Conservation (phyloP, 2,329 filamentous ascomycete genomes). For the Lasiodiplodia hormozganensis region DNA sequence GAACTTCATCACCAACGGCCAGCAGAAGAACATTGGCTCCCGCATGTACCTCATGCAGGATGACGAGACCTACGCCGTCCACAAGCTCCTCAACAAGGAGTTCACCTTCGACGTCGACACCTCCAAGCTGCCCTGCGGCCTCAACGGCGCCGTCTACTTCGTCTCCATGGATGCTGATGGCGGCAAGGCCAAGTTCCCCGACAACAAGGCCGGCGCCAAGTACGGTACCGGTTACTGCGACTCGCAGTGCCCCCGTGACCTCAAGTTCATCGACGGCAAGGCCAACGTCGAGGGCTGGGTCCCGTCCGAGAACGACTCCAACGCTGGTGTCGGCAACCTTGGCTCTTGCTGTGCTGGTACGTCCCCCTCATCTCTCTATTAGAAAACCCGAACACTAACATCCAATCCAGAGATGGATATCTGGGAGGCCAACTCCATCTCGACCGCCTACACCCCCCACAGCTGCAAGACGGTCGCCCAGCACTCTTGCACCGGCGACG, state of each 20-base stretch:
- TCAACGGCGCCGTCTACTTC: conserved; percentile 73
- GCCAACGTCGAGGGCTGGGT: conserved; percentile 63
- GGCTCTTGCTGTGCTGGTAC: conserved; percentile 68
- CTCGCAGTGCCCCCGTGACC: conserved; percentile 39
- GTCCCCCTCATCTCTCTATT: no score
- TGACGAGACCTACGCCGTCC: conserved; percentile 37
- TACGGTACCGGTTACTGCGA: conserved; percentile 64
- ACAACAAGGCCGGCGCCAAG: conserved; percentile 56
- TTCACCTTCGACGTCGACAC: conserved; percentile 41
- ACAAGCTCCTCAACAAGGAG: conserved; percentile 36
- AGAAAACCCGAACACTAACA: no score
- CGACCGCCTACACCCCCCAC: conserved; percentile 68
- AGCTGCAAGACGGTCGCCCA: conserved; percentile 60
- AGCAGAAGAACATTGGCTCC: conserved; percentile 37
- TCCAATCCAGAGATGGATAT: conserved; percentile 1
- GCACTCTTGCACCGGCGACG: conserved; percentile 58
- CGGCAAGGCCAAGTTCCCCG: conserved; percentile 56
- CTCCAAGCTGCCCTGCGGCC: conserved; percentile 37
- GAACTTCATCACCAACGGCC: conserved; percentile 37
- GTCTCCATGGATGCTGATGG: conserved; percentile 67
- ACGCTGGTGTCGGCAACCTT: conserved; percentile 59
- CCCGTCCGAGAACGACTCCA: conserved; percentile 59
- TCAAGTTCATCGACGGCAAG: conserved; percentile 59
- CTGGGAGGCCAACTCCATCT: conserved; percentile 66
- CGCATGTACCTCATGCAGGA: conserved; percentile 38